These are phyloP conservation scores for Phyllosticta citribraziliensis DNA, from an alignment of 2,329 filamentous ascomycete genomes.

Conservation along the genomic window DNA sequence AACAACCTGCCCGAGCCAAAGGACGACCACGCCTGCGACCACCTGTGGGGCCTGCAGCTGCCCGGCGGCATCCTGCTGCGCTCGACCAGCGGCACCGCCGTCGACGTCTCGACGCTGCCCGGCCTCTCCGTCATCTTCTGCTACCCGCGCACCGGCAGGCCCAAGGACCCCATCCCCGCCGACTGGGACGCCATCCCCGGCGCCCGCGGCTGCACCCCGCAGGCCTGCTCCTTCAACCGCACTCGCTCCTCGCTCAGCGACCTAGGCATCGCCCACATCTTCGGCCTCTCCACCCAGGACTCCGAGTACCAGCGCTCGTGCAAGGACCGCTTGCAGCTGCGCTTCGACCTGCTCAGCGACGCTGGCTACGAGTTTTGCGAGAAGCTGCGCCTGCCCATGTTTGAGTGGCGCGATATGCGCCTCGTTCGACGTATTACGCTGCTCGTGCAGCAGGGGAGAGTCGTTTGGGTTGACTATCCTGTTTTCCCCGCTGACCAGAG, in stretches of 20 bases:
- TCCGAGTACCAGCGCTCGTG: slow-evolving; percentile 32
- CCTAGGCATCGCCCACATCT: slow-evolving; percentile 26
- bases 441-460: slow-evolving; percentile 29
- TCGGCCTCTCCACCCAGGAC: slow-evolving; percentile 31
- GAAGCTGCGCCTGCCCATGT: slow-evolving; percentile 28
- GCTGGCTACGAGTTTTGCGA: slow-evolving; percentile 25
- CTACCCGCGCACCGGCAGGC: slow-evolving; percentile 32
- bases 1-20: slow-evolving; percentile 27
- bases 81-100: slow-evolving; percentile 21
- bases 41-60: slow-evolving; percentile 20
- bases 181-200: slow-evolving; percentile 35
- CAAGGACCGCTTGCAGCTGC: slow-evolving; percentile 29
- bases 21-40: slow-evolving; percentile 33
- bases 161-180: slow-evolving; percentile 30
- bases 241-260: slow-evolving; percentile 18
- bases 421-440: slow-evolving; percentile 31
- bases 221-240: slow-evolving; percentile 36
- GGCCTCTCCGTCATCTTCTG: slow-evolving; percentile 33
- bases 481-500: slow-evolving; percentile 34
- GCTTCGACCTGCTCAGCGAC: slow-evolving; percentile 34
- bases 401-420: slow-evolving; percentile 29
- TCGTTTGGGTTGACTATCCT: slow-evolving; percentile 35
- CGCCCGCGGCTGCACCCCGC: slow-evolving; percentile 35
- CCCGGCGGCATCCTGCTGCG: slow-evolving; percentile 23
- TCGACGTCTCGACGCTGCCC: slow-evolving; percentile 26